Evolutionary conservation across 768 basidiomycete genomes (phyloP).

Genomic region (Amanita inopinata): DNA sequence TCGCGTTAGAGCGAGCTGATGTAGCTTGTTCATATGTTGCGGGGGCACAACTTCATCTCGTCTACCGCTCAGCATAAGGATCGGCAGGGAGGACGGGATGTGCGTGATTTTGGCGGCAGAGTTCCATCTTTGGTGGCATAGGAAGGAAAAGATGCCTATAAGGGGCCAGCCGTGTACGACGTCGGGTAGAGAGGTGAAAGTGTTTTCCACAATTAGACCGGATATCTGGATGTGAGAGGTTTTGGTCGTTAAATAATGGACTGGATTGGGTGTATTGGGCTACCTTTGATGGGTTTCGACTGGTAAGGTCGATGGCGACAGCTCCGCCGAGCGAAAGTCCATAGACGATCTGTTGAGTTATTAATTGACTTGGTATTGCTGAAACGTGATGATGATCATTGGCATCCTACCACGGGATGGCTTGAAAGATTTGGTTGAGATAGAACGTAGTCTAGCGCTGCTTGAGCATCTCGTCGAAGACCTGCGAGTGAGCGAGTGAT

Average conservation of each 20-base stretch:
- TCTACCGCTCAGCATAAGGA: conserved; percentile 53
- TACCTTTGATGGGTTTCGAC: conserved; percentile 43
- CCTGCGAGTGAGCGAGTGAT: too few species aligned
- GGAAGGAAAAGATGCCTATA: conserved; percentile 41
- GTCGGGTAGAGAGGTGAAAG: conserved; percentile 52
- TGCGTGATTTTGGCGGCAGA: conserved; percentile 30
- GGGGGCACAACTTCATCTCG: conserved; percentile 45
- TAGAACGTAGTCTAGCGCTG: conserved; percentile 14
- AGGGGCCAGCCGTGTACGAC: conserved; percentile 13
- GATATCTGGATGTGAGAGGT: conserved; percentile 27
- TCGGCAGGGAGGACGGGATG: conserved; percentile 36
- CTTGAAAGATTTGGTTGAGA: conserved; percentile 7
- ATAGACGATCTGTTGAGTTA: conserved; percentile 33
- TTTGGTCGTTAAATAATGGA: not conserved
- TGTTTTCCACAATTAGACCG: conserved; percentile 65
- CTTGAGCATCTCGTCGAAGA: conserved; percentile 15
- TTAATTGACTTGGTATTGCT: not conserved
- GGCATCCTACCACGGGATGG: conserved; percentile 12
- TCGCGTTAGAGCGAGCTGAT: conserved; percentile 28
- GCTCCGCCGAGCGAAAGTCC: conserved; percentile 66
- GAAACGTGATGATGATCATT: not conserved
- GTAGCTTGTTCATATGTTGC: conserved; percentile 42
- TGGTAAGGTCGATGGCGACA: conserved; percentile 63
- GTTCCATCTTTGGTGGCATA: conserved; percentile 64
- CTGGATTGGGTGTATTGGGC: not conserved